Evolutionary conservation across 108 stramenopile genomes (phyloP), one percentile per base, ranked within the genome.

Genomic region (Nitzschia palea): DNA sequence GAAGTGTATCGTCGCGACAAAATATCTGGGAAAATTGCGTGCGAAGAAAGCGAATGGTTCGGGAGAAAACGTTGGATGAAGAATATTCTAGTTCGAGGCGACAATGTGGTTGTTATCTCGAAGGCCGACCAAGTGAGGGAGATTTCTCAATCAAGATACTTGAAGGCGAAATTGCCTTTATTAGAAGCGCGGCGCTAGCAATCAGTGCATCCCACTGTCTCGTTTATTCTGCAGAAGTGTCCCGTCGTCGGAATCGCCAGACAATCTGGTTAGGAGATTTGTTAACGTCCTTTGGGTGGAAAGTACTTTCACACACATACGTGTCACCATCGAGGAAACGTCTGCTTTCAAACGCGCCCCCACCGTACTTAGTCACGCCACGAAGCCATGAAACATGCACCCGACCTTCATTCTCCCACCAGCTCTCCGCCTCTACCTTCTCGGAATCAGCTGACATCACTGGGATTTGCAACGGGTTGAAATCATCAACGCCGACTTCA

Each of bases 31-130:
- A 48, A 55, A 26, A 0, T 20, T 9, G 23, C 58, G 1, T 30
- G 22, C 33, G 14, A 9, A 17, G 18, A 35, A 23, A 30, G 32
- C 10, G 29, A 63, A 52, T 67, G 73, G 76, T 66, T 53, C 35
- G 70, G 83, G 31, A 76, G 78, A 53, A 77, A 77, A 64, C 84
- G 89, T 3, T 71, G 78, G 53, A 81, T 94, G 67, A 77, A 80
- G 59, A 82, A 87, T 62, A 60, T 94, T 5, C 34, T 94, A 45
- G 80, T 94, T 8, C 66, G 93, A 33, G 93, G 93, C 28, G 93
- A 94, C 55, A 87, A 76, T 71, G 88, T 94, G 29, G 89, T 94
- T 28, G 76, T 85, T 75, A 75, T 90, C 2, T 94, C 88, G 73
- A 77, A 76, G 53, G 93, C 86, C 22, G 40, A 27, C 18, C 34